Evolutionary conservation across 441 rosid species (phyloP), one percentile per base, ranked within the genome.

Genomic region (Euphorbia schlechtendalii): DNA sequence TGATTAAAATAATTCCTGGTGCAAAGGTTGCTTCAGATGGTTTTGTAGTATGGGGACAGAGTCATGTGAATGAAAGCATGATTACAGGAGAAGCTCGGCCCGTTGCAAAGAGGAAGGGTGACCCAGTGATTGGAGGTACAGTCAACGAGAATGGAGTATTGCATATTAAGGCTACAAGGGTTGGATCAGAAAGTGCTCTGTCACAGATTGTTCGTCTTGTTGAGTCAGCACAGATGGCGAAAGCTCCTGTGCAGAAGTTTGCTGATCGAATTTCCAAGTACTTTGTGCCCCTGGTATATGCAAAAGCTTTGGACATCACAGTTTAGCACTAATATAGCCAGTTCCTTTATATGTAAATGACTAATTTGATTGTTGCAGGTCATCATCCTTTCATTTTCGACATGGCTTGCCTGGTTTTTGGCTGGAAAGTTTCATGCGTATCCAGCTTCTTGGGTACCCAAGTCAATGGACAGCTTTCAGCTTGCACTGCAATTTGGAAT

Each of bases 21-120:
- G 84, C 90, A 12, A 93, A 93, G 73, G 87, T 88, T 45, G 96
- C 98, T 61, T 90, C 94, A 24, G 98, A 93, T 81, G 98, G 98
- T 43, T 80, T 74, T 69, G 98, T 93, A 21, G 59, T 83, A 40
- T 83, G 96, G 90, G 98, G 98, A 40, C 90, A 88, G 72, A 93
- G 95, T 68, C 92, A 93, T 74, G 96, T 93, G 36, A 88, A 93
- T 73, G 97, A 93, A 76, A 93, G 98, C 74, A 93, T 93, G 97
- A 88, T 93, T 57, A 93, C 98, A 28, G 98, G 98, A 66, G 96
- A 93, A 78, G 89, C 98, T 14, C 72, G 85, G 34, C 95, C 96
- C 7, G 96, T 86, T 74, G 82, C 92, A 3, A 93, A 90, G 77
- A 86, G 85, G 79, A 85, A 81, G 67, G 96, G 89, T 6, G 97